phyloP scores from a whole-genome alignment of 106 monocot species.

The Dioscorea zingiberensis region DNA sequence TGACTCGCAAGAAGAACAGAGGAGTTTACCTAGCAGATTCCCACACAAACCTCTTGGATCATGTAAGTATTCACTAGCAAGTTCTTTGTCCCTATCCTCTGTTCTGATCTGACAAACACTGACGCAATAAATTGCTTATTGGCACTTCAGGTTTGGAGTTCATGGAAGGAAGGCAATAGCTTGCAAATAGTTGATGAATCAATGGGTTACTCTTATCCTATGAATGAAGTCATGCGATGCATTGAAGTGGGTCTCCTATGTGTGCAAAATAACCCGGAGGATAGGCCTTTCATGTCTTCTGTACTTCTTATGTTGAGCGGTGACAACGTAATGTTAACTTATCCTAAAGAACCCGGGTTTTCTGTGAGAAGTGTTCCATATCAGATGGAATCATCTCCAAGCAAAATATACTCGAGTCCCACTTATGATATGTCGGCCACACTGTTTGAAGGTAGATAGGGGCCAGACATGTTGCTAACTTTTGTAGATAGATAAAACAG shows the following conservation, averaged over 20 bases:
- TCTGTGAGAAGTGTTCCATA: neutral
- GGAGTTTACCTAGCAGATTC: neutral
- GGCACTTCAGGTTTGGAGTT: conserved; percentile 4
- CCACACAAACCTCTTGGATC: conserved; percentile 1
- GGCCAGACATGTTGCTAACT: no score
- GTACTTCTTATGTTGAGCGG: conserved; percentile 9
- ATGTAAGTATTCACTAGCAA: conserved; percentile 15
- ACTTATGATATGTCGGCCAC: no score
- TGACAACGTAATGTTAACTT: neutral
- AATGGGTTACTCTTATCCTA: neutral
- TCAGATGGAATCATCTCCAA: neutral
- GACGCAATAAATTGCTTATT: neutral
- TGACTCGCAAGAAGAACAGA: conserved; percentile 13
- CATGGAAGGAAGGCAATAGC: conserved; percentile 3
- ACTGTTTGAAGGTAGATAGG: no score
- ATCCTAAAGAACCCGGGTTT: conserved; percentile 8
- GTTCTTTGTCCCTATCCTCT: no score
- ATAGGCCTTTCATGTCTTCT: conserved; percentile 6
- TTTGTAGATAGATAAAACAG: no score
- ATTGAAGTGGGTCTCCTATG: conserved; percentile 13
- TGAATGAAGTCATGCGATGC: conserved; percentile 5
- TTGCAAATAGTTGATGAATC: conserved; percentile 6
- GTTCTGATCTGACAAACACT: no score
- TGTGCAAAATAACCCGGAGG: conserved; percentile 5
- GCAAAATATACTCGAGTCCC: neutral